Base-by-base conservation (phyloP, 352 stramenopile species). In the Pythium rishiriense region DNA sequence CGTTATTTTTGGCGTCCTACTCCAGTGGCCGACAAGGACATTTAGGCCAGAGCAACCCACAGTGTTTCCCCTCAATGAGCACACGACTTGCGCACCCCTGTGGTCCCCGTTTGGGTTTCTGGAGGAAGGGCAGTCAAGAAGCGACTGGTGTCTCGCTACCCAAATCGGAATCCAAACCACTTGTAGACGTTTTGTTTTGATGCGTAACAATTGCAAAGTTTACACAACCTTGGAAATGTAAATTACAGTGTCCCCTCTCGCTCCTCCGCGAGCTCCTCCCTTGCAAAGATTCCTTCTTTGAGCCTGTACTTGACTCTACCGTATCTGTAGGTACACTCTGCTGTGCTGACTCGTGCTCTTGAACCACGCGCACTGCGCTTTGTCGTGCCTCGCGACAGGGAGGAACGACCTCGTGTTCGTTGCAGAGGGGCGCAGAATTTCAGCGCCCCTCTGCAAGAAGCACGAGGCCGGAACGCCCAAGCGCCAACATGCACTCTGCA, bases 171-270 rank as follows among this genome's bases (percentile, higher is more conserved):
- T 12, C 4, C 46, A 52, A 29, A 52, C 46, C 31, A 59, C 37
- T 49, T 59, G 52, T 59, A 29, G 33, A 49, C 19, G 35, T 45
- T 33, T 48, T 39, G 31, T 58, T 45, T 46, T 58, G 21, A 22
- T 46, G 37, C 47, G 52, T 14, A 59, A 59, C 52, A 59, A 26
- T 58, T 33, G 46, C 25, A 22, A 35, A 7, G 21, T 35, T 37
- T 41, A 41, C 35, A 41, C 9, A 41, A 7, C 35, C 35, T 4
- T 31, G 21, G 25, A 52, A 37, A 37, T 49, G 52, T 24, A 59
- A 50, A 59, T 25, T 59, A 59, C 37, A 49, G 25, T 33, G 11
- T 29, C 15, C 47, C 9, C 28, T 26, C 21, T 54, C 26, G 22
- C 26, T 24, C 47, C 21, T 37, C 11, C 9, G 17, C 11, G 12